Evolutionary conservation across 176 grass and related monocot genomes (phyloP), one percentile per base, ranked within the genome.

Genomic region (Carex pumila): DNA sequence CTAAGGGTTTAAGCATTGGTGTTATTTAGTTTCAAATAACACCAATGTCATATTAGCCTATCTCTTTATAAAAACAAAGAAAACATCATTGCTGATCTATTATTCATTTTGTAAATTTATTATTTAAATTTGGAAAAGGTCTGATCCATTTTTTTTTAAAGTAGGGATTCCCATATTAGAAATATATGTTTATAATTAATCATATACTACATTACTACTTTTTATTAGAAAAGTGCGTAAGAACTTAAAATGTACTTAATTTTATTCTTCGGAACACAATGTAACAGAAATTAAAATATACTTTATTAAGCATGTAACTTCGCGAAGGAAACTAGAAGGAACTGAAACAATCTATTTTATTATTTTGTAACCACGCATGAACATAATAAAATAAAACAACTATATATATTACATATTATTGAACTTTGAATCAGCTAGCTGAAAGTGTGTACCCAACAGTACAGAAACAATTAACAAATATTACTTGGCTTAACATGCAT

Each of bases 331-430:
- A n/a, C 11, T 29, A 52, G 15, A 52, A 22, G 15, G 12, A 66
- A 34, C 30, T 66, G 8, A 73, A 73, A 50, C 18, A 43, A 73
- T 73, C 70, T 61, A 80, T 60, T 80, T 79, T 80, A 80, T 80
- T 61, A 80, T 36, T 80, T 36, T 36, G 2, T 9, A 39, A 36
- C 3, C 32, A 1, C 2, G 32, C 8, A 79, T 59, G 31, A 7
- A 80, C 17, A 80, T 60, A n/a, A 30, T 18, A 61, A 59, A 34
- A 29, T 21, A 2, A 50, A 3, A 52, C 32, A 34, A 34, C 32
- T n/a, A n/a, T n/a, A n/a, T n/a, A n/a, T 34, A 34, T 34, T 34
- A 52, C 12, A 1, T 34, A 34, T 1, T 34, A 34, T 34, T 34
- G 2, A 34, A 34, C 0, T 34, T 34, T 34, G 32, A n/a, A n/a